phyloP scores from a whole-genome alignment of 371 early-diverging fungal genomes.

The Cokeromyces recurvatus region DNA sequence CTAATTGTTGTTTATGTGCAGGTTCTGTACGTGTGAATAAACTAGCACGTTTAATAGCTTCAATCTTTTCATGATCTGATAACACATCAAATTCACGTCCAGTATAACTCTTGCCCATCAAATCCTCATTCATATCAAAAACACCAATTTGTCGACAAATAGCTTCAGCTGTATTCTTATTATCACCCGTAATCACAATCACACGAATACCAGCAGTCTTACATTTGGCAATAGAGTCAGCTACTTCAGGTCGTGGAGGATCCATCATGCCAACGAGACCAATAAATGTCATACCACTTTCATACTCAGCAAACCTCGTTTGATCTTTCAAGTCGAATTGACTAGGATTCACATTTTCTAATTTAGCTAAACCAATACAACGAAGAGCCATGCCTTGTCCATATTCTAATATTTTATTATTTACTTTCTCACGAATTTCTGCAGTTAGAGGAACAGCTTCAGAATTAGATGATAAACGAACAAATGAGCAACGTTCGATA shows the following conservation, averaged over 20 bases:
- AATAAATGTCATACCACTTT: constrained; percentile 84
- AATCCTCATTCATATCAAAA: constrained; percentile 66
- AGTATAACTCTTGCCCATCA: constrained; percentile 78
- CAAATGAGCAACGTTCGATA: constrained; percentile 79
- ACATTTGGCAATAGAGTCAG: constrained; percentile 72
- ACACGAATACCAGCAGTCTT: constrained; percentile 93
- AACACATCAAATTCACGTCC: constrained; percentile 94
- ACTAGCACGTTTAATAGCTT: constrained; percentile 70
- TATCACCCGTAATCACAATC: constrained; percentile 98
- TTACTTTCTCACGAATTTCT: constrained; percentile 57
- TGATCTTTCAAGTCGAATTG: constrained; percentile 62
- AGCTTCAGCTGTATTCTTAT: constrained; percentile 92
- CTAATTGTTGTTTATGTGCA: constrained; percentile 90
- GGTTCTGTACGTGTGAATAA: constrained; percentile 96
- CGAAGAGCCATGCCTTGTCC: constrained; percentile 78
- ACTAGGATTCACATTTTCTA: constrained; percentile 57
- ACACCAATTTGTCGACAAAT: constrained; percentile 94
- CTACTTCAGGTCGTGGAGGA: constrained; percentile 95
- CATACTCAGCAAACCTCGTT: constrained; percentile 60
- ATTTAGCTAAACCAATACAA: constrained; percentile 84
- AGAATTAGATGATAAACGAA: constrained; percentile 47
- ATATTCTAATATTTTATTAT: constrained; percentile 70
- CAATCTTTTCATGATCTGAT: constrained; percentile 61
- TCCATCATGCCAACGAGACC: constrained; percentile 96
- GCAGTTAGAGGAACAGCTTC: constrained; percentile 66